These are phyloP conservation scores for Multifurca ochricompacta DNA, from an alignment of 768 basidiomycete genomes.

Conservation along the genomic window DNA sequence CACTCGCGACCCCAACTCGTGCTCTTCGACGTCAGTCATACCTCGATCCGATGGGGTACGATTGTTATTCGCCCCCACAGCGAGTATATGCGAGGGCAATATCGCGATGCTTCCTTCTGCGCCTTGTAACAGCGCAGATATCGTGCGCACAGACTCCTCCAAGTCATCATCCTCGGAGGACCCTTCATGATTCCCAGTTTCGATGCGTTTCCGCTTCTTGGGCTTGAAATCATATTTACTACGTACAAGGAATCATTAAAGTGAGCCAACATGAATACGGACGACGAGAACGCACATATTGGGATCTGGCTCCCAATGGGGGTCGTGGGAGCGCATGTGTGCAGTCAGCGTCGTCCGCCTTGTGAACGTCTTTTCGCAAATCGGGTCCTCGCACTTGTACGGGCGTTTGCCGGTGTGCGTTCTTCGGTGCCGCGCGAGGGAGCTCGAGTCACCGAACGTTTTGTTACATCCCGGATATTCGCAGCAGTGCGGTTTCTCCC, in stretches of 20 bases:
- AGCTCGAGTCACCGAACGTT: constrained; percentile 88
- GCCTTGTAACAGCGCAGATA: constrained; percentile 59
- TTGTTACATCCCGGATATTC: constrained; percentile 83
- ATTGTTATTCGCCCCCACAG: constrained; percentile 12
- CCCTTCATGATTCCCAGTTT: constrained; percentile 31
- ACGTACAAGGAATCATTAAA: constrained; percentile 6
- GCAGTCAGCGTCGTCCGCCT: constrained; percentile 76
- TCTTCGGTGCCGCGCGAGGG: constrained; percentile 83
- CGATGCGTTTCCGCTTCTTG: constrained; percentile 46
- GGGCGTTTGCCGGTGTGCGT: constrained; percentile 84
- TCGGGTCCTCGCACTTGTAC: constrained; percentile 77
- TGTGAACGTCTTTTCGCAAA: constrained; percentile 83
- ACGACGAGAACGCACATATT: constrained; percentile 49
- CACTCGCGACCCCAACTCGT: constrained; percentile 48
- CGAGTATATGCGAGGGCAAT: constrained; percentile 6
- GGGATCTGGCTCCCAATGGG: constrained; percentile 78
- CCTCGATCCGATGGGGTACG: constrained; percentile 3
- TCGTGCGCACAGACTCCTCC: constrained; percentile 66
- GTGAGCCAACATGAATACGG: not conserved
- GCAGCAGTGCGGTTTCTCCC: constrained; percentile 88
- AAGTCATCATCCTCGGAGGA: constrained; percentile 47
- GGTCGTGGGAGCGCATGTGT: constrained; percentile 85
- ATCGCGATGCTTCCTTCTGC: constrained; percentile 27
- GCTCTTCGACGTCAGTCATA: not conserved
- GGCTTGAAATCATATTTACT: constrained; percentile 77